These are phyloP conservation scores for Mycena galopus DNA, from an alignment of 768 basidiomycete species.

Conservation along the genomic window DNA sequence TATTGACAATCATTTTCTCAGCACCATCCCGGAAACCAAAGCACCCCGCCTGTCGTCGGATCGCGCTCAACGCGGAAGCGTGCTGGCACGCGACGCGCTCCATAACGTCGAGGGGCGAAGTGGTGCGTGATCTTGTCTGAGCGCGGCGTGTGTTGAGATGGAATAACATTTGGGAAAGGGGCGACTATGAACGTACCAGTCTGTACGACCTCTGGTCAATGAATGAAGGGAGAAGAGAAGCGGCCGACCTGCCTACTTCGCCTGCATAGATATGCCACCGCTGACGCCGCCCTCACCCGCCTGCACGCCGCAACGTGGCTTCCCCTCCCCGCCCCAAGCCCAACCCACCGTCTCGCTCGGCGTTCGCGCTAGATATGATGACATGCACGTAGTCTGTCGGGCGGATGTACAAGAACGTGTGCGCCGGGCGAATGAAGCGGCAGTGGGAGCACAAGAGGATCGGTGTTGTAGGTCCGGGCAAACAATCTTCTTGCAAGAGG, in stretches of 20 bases:
- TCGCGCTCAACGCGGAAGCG: conserved; percentile 74
- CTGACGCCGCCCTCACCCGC: conserved; percentile 28
- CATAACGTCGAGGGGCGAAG: conserved; percentile 76
- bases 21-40: conserved; percentile 74
- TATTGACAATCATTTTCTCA: neutral
- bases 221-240: neutral
- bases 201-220: conserved; percentile 22
- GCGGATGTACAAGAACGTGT: too few relatives aligned
- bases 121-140: conserved; percentile 78
- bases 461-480: too few relatives aligned
- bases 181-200: conserved; percentile 15
- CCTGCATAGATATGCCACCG: conserved; percentile 32
- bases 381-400: too few relatives aligned
- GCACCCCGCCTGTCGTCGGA: conserved; percentile 69
- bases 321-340: too few relatives aligned
- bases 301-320: too few relatives aligned
- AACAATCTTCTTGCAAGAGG: too few relatives aligned
- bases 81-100: conserved; percentile 72
- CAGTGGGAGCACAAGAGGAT: too few relatives aligned
- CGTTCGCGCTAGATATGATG: too few relatives aligned
- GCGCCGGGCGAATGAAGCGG: too few relatives aligned
- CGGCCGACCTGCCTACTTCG: conserved; percentile 12
- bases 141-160: neutral
- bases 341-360: too few relatives aligned
- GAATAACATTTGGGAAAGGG: neutral